Evolutionary conservation across 2,329 filamentous ascomycete genomes (phyloP), one percentile per base, ranked within the genome.

Genomic region (Zymoseptoria ardabiliae): DNA sequence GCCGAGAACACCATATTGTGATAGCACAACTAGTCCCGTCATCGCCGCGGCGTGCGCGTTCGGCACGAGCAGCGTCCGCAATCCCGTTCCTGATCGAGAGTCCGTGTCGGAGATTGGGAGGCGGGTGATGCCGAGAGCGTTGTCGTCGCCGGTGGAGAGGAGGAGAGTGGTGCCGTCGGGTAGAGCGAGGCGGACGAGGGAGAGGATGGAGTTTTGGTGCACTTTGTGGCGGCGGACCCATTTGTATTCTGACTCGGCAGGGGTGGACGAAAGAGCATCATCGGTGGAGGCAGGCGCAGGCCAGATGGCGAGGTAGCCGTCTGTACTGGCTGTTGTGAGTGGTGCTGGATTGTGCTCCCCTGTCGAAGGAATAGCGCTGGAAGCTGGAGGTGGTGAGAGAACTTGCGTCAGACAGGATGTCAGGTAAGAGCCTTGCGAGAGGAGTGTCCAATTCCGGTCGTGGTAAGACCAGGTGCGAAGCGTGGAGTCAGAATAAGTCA

Each of bases 101-200:
- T 8, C 25, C 25, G 25, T 28, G 25, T 28, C 25, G 35, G 35
- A 17, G 35, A 4, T 7, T 13, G n/a, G 35, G 10, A 59, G n/a
- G 21, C 81, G 70, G 0, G 81, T 82, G 10, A 90, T 68, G 0
- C 82, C 86, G 0, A 97, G 73, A 3, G 88, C 87, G 62, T 94
- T 94, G 73, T 97, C 94, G 68, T 99, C 94, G 21, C 94, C 91
- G 23, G 90, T 91, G 0, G 90, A 91, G 4, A 90, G 72, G 19
- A 96, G 70, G 0, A 89, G 65, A 65, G 76, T 66, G 55, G 74
- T 64, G n/a, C 65, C 67, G 28, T 70, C 63, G 7, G 55, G 21
- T 13, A 78, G 55, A 25, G 67, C 52, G 1, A 72, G 60, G 4
- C 74, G 56, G 3, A 75, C 70, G 59, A 82, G 71, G 0, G 73